Evolutionary conservation across 257 asterid species (phyloP).

Genomic region (Solanum lycopersicoides): DNA sequence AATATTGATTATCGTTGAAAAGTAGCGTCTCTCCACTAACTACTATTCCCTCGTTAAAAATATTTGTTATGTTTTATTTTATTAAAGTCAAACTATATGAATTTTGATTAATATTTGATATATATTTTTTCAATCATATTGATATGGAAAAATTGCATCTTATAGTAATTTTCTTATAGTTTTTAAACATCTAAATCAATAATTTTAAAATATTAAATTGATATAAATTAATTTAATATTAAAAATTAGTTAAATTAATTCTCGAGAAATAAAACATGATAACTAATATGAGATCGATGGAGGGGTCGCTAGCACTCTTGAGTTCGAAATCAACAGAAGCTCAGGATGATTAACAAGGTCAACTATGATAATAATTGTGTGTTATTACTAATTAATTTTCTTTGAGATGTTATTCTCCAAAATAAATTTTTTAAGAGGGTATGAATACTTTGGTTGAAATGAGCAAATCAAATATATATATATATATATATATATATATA

Average conservation of each 20-base stretch:
- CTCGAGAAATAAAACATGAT: not conserved
- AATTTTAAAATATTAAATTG: not conserved
- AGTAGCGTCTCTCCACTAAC: not conserved
- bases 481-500: too few relatives aligned
- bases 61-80: not conserved
- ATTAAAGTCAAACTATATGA: not conserved
- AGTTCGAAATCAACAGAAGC: too few relatives aligned
- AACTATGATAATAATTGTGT: not conserved
- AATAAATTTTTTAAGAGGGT: not conserved
- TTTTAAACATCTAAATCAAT: not conserved
- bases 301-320: not conserved
- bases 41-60: not conserved
- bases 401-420: not conserved
- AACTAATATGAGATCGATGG: not conserved
- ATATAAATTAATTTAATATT: not conserved
- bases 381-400: not conserved
- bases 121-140: not conserved
- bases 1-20: not conserved
- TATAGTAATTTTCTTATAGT: not conserved
- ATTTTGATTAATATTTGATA: not conserved
- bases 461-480: not conserved
- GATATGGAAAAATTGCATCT: not conserved
- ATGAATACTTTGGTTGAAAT: not conserved
- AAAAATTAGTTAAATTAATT: not conserved
- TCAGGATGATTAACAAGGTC: not conserved